Conservation (phyloP, 208 protist genomes). For the Blechomonas ayalai region DNA sequence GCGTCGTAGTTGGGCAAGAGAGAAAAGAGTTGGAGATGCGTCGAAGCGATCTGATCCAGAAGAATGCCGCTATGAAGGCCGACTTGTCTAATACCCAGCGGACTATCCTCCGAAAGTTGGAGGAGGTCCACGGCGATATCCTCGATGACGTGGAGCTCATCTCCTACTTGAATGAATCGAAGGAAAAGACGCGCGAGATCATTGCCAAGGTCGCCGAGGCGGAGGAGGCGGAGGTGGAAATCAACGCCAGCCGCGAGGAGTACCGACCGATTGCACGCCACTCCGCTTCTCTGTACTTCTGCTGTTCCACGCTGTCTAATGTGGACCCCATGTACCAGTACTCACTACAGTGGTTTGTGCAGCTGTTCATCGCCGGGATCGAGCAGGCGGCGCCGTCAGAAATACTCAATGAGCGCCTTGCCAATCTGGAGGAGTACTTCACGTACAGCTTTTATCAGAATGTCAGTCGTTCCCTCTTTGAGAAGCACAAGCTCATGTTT, state of each 20-base stretch:
- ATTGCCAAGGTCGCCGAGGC: conserved; percentile 92
- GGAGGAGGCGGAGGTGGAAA: conserved; percentile 94
- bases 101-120: conserved; percentile 95
- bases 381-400: conserved; percentile 78
- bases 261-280: conserved; percentile 94
- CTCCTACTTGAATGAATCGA: conserved; percentile 93
- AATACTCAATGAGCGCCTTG: conserved; percentile 73
- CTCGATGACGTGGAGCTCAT: conserved; percentile 98
- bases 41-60: conserved; percentile 93
- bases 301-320: conserved; percentile 92
- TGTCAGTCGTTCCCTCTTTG: conserved; percentile 93
- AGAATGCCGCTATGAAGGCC: conserved; percentile 94
- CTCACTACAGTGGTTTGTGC: conserved; percentile 96
- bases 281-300: conserved; percentile 97
- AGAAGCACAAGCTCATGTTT: conserved; percentile 95
- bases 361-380: conserved; percentile 92
- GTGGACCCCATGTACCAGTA: conserved; percentile 98
- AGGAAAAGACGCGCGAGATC: conserved; percentile 92
- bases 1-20: conserved; percentile 95
- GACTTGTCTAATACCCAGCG: conserved; percentile 95
- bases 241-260: conserved; percentile 94
- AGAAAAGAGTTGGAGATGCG: conserved; percentile 94
- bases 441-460: conserved; percentile 96
- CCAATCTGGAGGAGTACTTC: conserved; percentile 91
- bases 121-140: conserved; percentile 93